Evolutionary conservation across 2,329 filamentous ascomycete genomes (phyloP).

Genomic region (Huntiella decipiens): DNA sequence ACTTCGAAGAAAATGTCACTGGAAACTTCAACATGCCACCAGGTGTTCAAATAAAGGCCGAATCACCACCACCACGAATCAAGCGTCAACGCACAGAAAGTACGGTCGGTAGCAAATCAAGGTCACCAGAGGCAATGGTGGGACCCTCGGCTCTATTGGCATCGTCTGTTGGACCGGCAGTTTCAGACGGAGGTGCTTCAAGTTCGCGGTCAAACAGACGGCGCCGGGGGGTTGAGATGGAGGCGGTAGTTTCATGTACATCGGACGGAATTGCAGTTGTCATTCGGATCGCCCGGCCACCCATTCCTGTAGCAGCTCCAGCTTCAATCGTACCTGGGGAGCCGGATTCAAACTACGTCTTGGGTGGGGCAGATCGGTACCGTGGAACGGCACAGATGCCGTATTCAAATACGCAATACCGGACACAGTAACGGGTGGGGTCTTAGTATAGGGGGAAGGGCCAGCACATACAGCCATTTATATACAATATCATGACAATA

Average conservation of each 20-base stretch:
- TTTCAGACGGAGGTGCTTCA: not conserved
- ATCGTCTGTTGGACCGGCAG: not conserved
- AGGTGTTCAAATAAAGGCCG: not conserved
- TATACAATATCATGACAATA: too few relatives aligned
- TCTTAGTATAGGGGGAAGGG: too few relatives aligned
- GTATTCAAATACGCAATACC: too few relatives aligned
- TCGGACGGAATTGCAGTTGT: slow-evolving; percentile 76
- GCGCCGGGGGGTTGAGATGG: slow-evolving; percentile 40
- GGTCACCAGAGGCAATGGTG: too few relatives aligned
- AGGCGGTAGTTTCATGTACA: slow-evolving; percentile 80
- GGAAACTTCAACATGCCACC: not conserved
- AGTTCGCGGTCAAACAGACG: too few relatives aligned
- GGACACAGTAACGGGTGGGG: too few relatives aligned
- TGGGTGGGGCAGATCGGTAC: too few relatives aligned
- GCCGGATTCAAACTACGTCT: not conserved
- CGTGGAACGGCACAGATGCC: too few relatives aligned
- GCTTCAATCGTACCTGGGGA: slow-evolving; percentile 17
- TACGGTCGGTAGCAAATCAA: too few relatives aligned
- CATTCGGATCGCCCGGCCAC: slow-evolving; percentile 52
- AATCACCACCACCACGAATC: slow-evolving; percentile 4
- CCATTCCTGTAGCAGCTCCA: slow-evolving; percentile 40
- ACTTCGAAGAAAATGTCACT: not conserved
- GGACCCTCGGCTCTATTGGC: too few relatives aligned
- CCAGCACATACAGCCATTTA: too few relatives aligned
- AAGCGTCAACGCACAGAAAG: slow-evolving; percentile 5